Base-by-base conservation (phyloP, 208 protist species). In the Blastocrithidia nonstop region DNA sequence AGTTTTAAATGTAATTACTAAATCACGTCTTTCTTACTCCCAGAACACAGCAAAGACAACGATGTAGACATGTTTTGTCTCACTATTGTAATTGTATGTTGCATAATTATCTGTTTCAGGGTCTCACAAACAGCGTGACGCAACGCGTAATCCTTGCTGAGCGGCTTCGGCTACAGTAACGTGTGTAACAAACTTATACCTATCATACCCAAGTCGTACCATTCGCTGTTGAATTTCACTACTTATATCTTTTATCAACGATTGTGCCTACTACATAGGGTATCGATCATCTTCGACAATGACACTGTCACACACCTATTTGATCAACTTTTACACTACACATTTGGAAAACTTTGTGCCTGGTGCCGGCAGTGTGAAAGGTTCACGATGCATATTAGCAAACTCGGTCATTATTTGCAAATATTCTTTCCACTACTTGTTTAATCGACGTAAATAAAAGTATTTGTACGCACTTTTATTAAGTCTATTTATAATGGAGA, bases 111-210 rank as follows among this genome's bases (percentile, higher is more conserved):
- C 86, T 35, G 71, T 86, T 19, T 86, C 80, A 5, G 84, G 81
- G 51, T 95, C 88, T 84, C 88, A 95, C 52, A 95, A 42, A 42
- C 79, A 92, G 20, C 84, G 71, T 7, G 78, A 86, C 7, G 68
- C 71, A 29, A 95, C 67, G 15, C 88, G 68, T 31, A 93, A 71
- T 25, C 88, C 85, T 52, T 95, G 88, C 22, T 81, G 63, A 11
- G 65, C 66, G 1, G 84, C 76, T 54, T 91, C 81, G 3, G 77
- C 79, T 15, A 95, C 63, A 1, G 60, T 71, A 13, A 67, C 61
- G 50, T 95, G 88, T 1, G 83, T 89, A 7, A 95, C 73, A 20
- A 95, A 45, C 64, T 95, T 95, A 62, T 95, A 95, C 17, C 84
- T 59, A 41, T 82, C 71, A 48, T 93, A 92, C 41, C 78, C 82